phyloP scores from a whole-genome alignment of 345 rosid genomes.

The Trapa bicornis region DNA sequence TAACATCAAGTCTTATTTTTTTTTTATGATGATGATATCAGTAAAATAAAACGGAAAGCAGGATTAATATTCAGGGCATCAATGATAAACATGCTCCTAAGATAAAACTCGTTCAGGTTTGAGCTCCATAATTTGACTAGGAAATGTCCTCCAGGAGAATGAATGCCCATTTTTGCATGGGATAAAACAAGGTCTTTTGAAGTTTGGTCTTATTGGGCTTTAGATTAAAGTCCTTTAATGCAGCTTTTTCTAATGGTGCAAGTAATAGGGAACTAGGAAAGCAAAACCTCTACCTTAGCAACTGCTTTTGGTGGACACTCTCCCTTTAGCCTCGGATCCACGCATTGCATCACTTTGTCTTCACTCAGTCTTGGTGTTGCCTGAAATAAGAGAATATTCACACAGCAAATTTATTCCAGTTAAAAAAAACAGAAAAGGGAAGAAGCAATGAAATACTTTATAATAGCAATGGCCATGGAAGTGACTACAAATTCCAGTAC shows the following conservation, averaged over 20 bases:
- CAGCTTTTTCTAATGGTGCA: not conserved
- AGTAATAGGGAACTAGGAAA: not conserved
- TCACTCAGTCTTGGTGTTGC: conserved; percentile 97
- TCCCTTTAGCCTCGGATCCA: conserved; percentile 94
- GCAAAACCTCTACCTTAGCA: conserved; percentile 52
- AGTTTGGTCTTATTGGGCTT: not conserved
- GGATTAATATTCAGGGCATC: not conserved
- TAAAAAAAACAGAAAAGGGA: not conserved
- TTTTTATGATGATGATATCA: not conserved
- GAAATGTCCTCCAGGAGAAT: too few relatives aligned
- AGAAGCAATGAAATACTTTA: not conserved
- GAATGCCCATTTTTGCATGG: not conserved
- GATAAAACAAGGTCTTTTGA: not conserved
- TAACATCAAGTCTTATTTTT: too few relatives aligned
- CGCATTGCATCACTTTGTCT: conserved; percentile 96
- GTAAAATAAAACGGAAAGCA: not conserved
- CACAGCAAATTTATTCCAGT: not conserved
- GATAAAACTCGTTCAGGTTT: not conserved
- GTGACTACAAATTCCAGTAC: not conserved
- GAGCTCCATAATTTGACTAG: not conserved
- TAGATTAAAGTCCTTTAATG: not conserved
- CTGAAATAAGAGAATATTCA: conserved; percentile 19
- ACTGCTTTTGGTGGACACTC: conserved; percentile 92
- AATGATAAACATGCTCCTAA: not conserved
- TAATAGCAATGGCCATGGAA: not conserved